Evolutionary conservation across 495 filamentous ascomycete species (phyloP).

Genomic region (Talaromyces liani): DNA sequence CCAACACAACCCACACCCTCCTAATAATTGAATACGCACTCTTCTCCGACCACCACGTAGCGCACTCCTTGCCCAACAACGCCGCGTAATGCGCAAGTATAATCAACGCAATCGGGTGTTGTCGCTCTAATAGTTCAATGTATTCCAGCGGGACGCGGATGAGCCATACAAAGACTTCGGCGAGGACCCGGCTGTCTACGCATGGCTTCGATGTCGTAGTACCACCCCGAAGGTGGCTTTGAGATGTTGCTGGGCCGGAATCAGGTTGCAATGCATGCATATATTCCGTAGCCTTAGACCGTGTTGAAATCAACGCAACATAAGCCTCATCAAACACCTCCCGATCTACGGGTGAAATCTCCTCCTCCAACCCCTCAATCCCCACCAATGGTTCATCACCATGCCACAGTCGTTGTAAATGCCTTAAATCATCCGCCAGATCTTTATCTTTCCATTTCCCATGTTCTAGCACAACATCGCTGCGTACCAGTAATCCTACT

Average conservation of each 20-base stretch:
- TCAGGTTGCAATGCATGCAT: not conserved
- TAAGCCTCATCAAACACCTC: not conserved
- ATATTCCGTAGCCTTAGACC: not conserved
- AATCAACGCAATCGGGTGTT: conserved; percentile 26
- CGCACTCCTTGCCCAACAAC: conserved; percentile 25
- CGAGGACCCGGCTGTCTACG: conserved; percentile 7
- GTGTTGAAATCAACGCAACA: not conserved
- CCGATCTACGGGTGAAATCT: not conserved
- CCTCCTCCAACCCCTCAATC: not conserved
- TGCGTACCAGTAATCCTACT: not conserved
- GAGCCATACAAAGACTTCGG: conserved; percentile 33
- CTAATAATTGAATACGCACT: not conserved
- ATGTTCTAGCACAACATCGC: not conserved
- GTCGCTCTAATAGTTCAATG: conserved; percentile 21
- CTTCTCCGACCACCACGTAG: conserved; percentile 33
- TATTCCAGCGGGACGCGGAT: conserved; percentile 23
- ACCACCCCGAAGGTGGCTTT: not conserved
- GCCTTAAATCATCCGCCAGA: not conserved
- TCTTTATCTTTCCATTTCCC: not conserved
- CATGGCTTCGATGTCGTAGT: not conserved
- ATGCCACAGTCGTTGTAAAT: not conserved
- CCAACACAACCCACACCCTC: not conserved
- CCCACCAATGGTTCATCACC: not conserved
- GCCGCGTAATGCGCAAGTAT: conserved; percentile 36
- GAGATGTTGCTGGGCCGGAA: not conserved